Conservation (phyloP, 352 stramenopile genomes). For the Elongisporangium anandrum region DNA sequence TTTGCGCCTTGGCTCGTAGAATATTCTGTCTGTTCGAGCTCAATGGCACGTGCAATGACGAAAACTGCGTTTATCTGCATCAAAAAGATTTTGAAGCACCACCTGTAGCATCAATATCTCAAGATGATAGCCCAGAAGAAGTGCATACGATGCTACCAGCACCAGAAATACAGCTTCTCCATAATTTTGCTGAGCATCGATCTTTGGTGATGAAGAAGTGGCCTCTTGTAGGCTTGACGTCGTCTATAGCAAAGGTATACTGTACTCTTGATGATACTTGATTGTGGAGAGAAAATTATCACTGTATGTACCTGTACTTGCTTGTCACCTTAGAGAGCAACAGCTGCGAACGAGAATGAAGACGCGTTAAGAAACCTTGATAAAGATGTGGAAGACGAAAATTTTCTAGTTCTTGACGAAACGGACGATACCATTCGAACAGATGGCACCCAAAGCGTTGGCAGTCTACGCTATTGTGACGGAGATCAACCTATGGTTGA, state of each 20-base stretch:
- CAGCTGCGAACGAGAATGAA: not conserved
- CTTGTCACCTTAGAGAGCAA: not conserved
- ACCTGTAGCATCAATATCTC: not conserved
- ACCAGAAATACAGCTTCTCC: constrained; percentile 16
- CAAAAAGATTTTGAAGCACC: constrained; percentile 40
- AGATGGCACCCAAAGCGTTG: not conserved
- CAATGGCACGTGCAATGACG: constrained; percentile 72
- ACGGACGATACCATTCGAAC: not conserved
- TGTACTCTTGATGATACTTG: not conserved
- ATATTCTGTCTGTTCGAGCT: constrained; percentile 70
- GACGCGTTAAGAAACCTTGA: too few species aligned
- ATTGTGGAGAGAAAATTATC: not conserved
- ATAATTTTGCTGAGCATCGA: constrained; percentile 35
- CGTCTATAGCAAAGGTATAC: constrained; percentile 15
- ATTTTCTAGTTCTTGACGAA: constrained; percentile 4
- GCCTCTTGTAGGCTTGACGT: constrained; percentile 28
- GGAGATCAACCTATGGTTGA: constrained; percentile 7
- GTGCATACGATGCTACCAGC: not conserved
- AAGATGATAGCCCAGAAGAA: not conserved
- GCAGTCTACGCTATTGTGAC: constrained; percentile 27
- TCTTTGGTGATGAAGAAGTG: constrained; percentile 30
- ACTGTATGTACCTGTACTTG: not conserved
- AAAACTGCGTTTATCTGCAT: constrained; percentile 63
- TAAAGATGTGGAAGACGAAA: constrained; percentile 1
- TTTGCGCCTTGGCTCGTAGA: too few species aligned